Base-by-base conservation (phyloP, 1,284 basidiomycete species). In the Tylopilus orsonianus region DNA sequence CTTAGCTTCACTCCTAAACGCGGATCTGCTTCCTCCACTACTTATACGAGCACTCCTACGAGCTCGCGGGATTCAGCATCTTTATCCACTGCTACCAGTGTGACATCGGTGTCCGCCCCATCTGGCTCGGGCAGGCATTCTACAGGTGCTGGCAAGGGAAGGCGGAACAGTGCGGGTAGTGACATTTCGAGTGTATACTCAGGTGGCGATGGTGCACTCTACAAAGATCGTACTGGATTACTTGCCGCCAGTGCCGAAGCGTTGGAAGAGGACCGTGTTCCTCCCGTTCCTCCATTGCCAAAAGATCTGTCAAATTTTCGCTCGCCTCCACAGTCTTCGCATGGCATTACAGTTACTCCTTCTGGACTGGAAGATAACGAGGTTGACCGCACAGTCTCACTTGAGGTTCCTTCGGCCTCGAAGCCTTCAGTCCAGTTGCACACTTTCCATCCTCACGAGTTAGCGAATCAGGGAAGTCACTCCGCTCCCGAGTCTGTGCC, bases 281-380 rank as follows among this genome's bases (percentile, higher is more conserved):
- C 97, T 1, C 96, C 96, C 19, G 97, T 99, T 2, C 96, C 96
- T 27, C 96, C 97, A 36, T 72, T 99, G 18, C 96, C 96, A 30
- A 97, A 97, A 71, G 91, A 93, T 57, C 70, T 93, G 55, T 87
- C 89, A 30, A 80, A 72, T 16, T 94, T 86, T 70, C 83, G 85
- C 53, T 86, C 90, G 6, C 83, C 79, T 24, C 79, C 77, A 32
- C 71, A 75, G 36, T 78, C 78, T 48, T 76, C 82, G 13, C 70
- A 75, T 16, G 71, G 73, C 29, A 62, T 80, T 43, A 64, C 68
- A 18, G 81, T 83, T 60, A 77, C 79, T 12, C 66, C 74, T 47
- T 54, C 68, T 36, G 64, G 67, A 41, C 68, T 35, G 32, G 69
- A 72, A 41, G 60, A 60, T 19, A 62, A 52, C 45, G 71, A 71